Base-by-base conservation (phyloP, 2,329 filamentous ascomycete species). In the Colletotrichum musicola region DNA sequence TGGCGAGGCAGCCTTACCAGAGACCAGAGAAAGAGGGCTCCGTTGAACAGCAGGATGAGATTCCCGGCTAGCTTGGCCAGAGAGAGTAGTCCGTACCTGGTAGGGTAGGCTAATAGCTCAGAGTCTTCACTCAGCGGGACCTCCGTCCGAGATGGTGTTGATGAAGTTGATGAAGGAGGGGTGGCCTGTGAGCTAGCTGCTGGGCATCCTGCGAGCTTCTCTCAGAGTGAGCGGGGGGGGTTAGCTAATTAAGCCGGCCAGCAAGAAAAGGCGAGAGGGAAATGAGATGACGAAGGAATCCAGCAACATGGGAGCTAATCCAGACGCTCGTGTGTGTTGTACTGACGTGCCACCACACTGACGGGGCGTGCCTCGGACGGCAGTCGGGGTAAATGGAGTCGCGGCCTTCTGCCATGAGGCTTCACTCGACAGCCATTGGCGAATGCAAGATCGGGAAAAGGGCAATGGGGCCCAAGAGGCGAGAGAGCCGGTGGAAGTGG, bases 1-100 rank as follows among this genome's bases (percentile, higher is more conserved):
- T 50, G 53, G 54, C 54, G 35, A 69, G 30, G 22, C 57, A 69
- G 63, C 67, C 63, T 63, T 59, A 69, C 63, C 57, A 54, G 54
- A 47, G 53, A 25, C 47, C 38, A 42, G n/a, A 54, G 25, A 47
- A 35, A 53, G 55, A 50, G 42, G 42, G 6, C 50, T 42, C 35
- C 42, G 35, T 59, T 14, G 30, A 51, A 50, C 49, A 25, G 16
- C 27, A 69, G 57, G 51, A 63, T 63, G 14, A 42, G 14, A 20
- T 27, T 58, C 56, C 63, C 51, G 42, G 64, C 27, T 57, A 54
- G 46, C 57, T 61, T 44, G 56, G 62, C 55, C 35, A 56, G 50
- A 60, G 55, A 30, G 12, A 30, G 35, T 14, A 61, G 16, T 40
- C 55, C 62, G 62, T 61, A 68, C 50, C 55, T 18, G 55, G 55